Conservation (phyloP, 306 rosid species). For the Luffa acutangula region DNA sequence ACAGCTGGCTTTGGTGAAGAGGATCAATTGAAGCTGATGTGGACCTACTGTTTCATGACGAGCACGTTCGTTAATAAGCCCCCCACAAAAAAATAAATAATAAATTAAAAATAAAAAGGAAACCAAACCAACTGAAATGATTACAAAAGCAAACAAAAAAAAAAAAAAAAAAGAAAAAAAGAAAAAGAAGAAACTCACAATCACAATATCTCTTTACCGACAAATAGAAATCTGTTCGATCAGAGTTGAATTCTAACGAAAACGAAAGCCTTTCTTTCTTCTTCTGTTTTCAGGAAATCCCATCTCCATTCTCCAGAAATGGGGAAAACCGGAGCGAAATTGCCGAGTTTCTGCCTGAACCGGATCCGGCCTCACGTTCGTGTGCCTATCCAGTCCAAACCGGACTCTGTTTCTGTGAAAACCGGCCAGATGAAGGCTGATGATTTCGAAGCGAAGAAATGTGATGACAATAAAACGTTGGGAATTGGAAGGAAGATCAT, state of each 20-base stretch:
- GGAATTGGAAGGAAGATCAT: slow-evolving; percentile 55
- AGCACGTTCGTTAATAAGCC: slow-evolving; percentile 55
- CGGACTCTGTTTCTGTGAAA: slow-evolving; percentile 15
- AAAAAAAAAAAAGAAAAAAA: background rate
- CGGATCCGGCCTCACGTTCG: slow-evolving; percentile 79
- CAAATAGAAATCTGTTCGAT: slow-evolving; percentile 6
- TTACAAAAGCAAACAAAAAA: background rate
- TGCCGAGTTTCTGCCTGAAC: slow-evolving; percentile 75
- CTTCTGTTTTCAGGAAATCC: background rate
- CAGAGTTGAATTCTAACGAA: background rate
- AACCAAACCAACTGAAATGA: background rate
- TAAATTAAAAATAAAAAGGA: background rate
- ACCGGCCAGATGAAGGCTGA: slow-evolving; percentile 13
- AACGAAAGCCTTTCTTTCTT: slow-evolving; percentile 11
- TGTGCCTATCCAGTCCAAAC: slow-evolving; percentile 45
- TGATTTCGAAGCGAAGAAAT: background rate
- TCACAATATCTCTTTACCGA: slow-evolving; percentile 9
- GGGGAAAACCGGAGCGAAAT: slow-evolving; percentile 69
- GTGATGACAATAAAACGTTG: background rate
- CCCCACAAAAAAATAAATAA: slow-evolving; percentile 25
- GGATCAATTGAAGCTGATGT: slow-evolving; percentile 1
- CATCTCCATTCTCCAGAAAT: slow-evolving; percentile 16
- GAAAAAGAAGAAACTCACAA: background rate
- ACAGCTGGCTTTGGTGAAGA: background rate
- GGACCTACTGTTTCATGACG: slow-evolving; percentile 58